A percentile compares a stretch with the other conserved stretches of the same genome.
Conservation (phyloP, 176 grass and related monocot species). For the Avena sativa region DNA sequence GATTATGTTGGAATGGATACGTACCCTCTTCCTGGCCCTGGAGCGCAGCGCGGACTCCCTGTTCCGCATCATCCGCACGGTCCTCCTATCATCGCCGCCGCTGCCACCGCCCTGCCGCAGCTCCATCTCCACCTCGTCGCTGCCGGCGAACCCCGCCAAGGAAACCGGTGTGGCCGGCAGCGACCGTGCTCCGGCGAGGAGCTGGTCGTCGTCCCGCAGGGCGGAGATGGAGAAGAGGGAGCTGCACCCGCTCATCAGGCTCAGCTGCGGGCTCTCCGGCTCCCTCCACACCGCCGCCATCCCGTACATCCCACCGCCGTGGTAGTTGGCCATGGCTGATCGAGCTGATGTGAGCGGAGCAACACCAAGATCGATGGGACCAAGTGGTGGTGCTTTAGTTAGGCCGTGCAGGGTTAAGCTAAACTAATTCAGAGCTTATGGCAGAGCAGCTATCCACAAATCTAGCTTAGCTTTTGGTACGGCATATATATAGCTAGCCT, state of each 20-base stretch:
- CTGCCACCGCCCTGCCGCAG: constrained; percentile 38
- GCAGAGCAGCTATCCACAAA: not conserved
- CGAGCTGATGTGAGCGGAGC: too few species aligned
- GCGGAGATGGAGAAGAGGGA: constrained; percentile 67
- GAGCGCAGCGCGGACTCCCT: constrained; percentile 60
- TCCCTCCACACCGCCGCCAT: constrained; percentile 51
- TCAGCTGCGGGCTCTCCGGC: constrained; percentile 60
- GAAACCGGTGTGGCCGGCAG: constrained; percentile 53
- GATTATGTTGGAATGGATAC: too few species aligned
- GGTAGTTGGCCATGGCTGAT: constrained; percentile 46
- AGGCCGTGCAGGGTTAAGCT: not conserved
- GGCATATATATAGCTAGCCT: not conserved
- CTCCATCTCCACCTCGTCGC: constrained; percentile 56
- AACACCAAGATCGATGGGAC: not conserved
- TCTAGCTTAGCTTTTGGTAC: not conserved
- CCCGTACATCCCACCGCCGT: constrained; percentile 35
- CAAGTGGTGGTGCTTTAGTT: not conserved
- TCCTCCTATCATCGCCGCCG: constrained; percentile 50
- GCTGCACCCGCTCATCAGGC: constrained; percentile 60
- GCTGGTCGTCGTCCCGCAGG: constrained; percentile 45
- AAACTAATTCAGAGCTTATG: not conserved
- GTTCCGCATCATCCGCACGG: constrained; percentile 61
- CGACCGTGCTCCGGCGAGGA: constrained; percentile 28
- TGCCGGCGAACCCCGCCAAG: constrained; percentile 33
- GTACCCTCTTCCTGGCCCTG: constrained; percentile 64